Conservation (phyloP, 495 filamentous ascomycete genomes). For the Xylaria bambusicola region DNA sequence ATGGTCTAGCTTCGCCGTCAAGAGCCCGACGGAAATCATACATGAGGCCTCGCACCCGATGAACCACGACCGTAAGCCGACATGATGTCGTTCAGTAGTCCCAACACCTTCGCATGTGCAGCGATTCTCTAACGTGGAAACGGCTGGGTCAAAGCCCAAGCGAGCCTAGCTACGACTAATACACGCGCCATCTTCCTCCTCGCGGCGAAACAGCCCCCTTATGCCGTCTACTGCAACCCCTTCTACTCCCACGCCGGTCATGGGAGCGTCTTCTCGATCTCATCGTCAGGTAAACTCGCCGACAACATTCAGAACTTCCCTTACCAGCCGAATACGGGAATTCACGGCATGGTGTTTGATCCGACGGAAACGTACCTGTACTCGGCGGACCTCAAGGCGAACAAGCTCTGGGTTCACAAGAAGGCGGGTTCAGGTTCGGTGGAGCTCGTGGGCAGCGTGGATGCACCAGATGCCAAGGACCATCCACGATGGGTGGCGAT, state of each 20-base stretch:
- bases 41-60: constrained; percentile 75
- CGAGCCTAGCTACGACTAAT: constrained; percentile 67
- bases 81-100: constrained; percentile 13
- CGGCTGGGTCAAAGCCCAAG: constrained; percentile 54
- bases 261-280: constrained; percentile 76
- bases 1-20: constrained; percentile 78
- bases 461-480: constrained; percentile 69
- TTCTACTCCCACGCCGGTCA: constrained; percentile 83
- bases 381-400: constrained; percentile 79
- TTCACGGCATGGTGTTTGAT: constrained; percentile 90
- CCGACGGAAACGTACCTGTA: constrained; percentile 82
- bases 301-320: constrained; percentile 78
- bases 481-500: constrained; percentile 86
- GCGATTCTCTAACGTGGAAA: constrained; percentile 17
- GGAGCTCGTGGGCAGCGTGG: constrained; percentile 65
- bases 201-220: constrained; percentile 72
- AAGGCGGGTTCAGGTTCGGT: constrained; percentile 66
- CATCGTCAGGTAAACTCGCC: constrained; percentile 60
- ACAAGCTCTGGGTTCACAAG: constrained; percentile 84
- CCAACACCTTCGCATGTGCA: constrained; percentile 14
- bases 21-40: constrained; percentile 74
- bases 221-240: constrained; percentile 80
- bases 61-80: constrained; percentile 49
- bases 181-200: constrained; percentile 86
- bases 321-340: constrained; percentile 70